Evolutionary conservation across 352 stramenopile species (phyloP).

Genomic region (Phytophthora pinifolia): DNA sequence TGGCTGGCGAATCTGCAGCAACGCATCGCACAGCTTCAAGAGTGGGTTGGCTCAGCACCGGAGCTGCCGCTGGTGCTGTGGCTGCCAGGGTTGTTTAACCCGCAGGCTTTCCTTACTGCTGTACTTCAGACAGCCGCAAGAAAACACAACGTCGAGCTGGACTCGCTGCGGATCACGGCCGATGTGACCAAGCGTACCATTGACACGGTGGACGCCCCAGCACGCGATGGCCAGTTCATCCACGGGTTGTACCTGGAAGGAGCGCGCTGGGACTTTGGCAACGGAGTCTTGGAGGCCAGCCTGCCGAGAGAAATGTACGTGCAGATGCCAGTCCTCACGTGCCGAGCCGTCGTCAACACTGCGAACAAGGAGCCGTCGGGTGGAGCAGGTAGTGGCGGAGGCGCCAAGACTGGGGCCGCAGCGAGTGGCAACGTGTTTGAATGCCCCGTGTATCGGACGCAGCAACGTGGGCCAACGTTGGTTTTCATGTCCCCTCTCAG

Average conservation of each 20-base stretch:
- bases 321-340: constrained; percentile 91
- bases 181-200: constrained; percentile 90
- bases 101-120: constrained; percentile 84
- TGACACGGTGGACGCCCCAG: constrained; percentile 74
- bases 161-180: constrained; percentile 73
- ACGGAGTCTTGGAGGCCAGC: constrained; percentile 78
- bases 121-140: constrained; percentile 75
- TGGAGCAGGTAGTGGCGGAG: constrained; percentile 11
- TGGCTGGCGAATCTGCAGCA: constrained; percentile 89
- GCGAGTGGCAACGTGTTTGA: constrained; percentile 52
- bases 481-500: constrained; percentile 87
- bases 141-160: constrained; percentile 80
- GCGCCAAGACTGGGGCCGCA: constrained; percentile 13
- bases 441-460: constrained; percentile 92
- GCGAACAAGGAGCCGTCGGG: constrained; percentile 38
- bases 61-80: constrained; percentile 86
- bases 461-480: constrained; percentile 88
- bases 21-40: constrained; percentile 83
- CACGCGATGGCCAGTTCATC: constrained; percentile 91
- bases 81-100: constrained; percentile 83
- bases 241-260: constrained; percentile 90
- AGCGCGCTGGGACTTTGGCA: constrained; percentile 84
- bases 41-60: constrained; percentile 77
- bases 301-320: constrained; percentile 92
- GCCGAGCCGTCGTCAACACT: constrained; percentile 59